A percentile compares a stretch with the other conserved stretches of the same genome.
These are phyloP conservation scores for Nasturtium officinale DNA, from an alignment of 345 rosid species.

Conservation along the genomic window DNA sequence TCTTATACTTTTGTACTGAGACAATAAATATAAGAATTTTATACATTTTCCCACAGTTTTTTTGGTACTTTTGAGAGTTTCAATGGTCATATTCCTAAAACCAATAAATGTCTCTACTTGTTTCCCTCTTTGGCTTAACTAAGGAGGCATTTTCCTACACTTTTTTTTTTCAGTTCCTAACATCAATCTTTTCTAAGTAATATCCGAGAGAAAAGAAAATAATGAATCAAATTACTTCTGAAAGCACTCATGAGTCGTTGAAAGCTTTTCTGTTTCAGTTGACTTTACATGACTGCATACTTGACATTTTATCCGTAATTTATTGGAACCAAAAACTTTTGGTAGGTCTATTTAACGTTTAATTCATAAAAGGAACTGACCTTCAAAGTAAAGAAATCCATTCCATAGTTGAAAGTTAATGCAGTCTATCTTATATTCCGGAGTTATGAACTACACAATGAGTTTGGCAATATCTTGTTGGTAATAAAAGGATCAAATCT, in stretches of 20 bases:
- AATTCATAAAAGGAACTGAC: too few relatives aligned
- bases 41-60: constrained; percentile 6
- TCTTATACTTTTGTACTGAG: neutral
- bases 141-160: constrained; percentile 24
- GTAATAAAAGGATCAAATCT: neutral
- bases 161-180: neutral
- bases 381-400: neutral
- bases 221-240: neutral
- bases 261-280: neutral
- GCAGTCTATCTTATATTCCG: neutral
- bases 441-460: constrained; percentile 7
- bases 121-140: constrained; percentile 33
- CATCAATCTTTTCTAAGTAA: neutral
- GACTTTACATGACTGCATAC: neutral
- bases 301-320: neutral
- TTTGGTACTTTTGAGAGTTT: constrained; percentile 39
- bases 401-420: neutral
- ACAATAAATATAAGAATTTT: neutral
- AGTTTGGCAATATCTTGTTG: constrained; percentile 2
- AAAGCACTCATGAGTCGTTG: neutral
- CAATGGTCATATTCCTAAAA: constrained; percentile 39
- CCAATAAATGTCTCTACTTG: constrained; percentile 3
- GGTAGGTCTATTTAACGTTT: neutral
- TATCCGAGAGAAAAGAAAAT: neutral
- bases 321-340: neutral